A percentile compares a stretch with the other conserved stretches of the same genome.
These are phyloP conservation scores for Mycena rebaudengoi DNA, from an alignment of 768 basidiomycete species.

Conservation along the genomic window DNA sequence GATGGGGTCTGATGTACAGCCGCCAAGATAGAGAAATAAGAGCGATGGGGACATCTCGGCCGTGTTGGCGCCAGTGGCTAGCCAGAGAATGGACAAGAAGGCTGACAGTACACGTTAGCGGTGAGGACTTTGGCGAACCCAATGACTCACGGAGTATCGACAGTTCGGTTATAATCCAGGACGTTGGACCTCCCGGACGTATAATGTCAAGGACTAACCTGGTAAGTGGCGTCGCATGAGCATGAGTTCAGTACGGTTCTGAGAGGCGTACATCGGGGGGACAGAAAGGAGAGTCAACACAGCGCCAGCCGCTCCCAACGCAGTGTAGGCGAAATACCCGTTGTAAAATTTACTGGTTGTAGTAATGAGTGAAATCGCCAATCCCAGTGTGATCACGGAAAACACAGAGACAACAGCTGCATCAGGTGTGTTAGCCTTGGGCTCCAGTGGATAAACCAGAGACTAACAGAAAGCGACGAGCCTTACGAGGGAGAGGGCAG, in stretches of 20 bases:
- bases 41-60: neutral
- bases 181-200: slow-evolving; percentile 17
- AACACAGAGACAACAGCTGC: slow-evolving; percentile 24
- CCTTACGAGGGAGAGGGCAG: neutral
- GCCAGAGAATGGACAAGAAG: slow-evolving; percentile 9
- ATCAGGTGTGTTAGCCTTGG: neutral
- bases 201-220: slow-evolving; percentile 16
- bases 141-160: slow-evolving; percentile 5
- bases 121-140: neutral
- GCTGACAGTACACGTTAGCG: neutral
- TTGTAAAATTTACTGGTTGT: slow-evolving; percentile 18
- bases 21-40: neutral
- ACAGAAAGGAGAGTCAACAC: slow-evolving; percentile 39
- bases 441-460: neutral
- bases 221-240: neutral
- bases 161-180: slow-evolving; percentile 16
- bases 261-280: slow-evolving; percentile 33
- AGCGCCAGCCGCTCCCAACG: slow-evolving; percentile 38
- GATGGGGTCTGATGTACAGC: neutral
- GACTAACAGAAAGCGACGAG: neutral
- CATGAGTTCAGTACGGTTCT: neutral
- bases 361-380: slow-evolving; percentile 37
- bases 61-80: neutral
- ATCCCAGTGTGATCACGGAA: slow-evolving; percentile 39
- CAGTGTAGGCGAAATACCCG: slow-evolving; percentile 30